Evolutionary conservation across 192 early-diverging fungal species (phyloP), one percentile per base, ranked within the genome.

Genomic region (Dissophora ornata): DNA sequence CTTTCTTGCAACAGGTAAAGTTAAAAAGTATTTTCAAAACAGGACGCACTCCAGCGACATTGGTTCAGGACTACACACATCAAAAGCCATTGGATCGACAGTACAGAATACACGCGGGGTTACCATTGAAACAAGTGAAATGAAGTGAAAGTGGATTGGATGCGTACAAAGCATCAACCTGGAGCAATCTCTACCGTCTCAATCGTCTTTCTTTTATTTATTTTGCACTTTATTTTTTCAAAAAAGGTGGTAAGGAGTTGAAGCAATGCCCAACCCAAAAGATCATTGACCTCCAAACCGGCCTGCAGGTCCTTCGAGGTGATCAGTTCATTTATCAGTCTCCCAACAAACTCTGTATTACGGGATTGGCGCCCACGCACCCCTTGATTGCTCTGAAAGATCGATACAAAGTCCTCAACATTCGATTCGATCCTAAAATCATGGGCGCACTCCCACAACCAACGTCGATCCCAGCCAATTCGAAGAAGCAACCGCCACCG

Each of bases 311-410:
- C 32, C 25, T 67, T 11, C 64, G 63, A 9, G 73, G 73, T 0
- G 73, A 77, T 19, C 73, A 77, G 50, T 77, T 28, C 46, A 51
- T 77, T 2, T 77, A 77, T 41, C 73, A 77, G 40, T 77, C 73
- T 41, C 73, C 73, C 58, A 77, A 77, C 59, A 77, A 77, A 54
- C 57, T 77, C 1, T 77, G 73, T 16, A 62, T 77, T 15, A 67
- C 38, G 12, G 73, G 73, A 6, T 28, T 77, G 15, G 73, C 73
- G 26, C 64, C 73, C 7, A 67, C 73, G 1, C 73, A 77, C 26
- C 73, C 73, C 4, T 32, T 77, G 34, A 26, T 77, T 29, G 58
- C 64, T 18, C 64, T 67, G 12, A 19, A 24, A 12, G 34, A 62
- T 8, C 63, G 64, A 13, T 77, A 67, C 40, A 48, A 77, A 28